Conservation (phyloP, 2,329 filamentous ascomycete species). For the Colletotrichum truncatum region DNA sequence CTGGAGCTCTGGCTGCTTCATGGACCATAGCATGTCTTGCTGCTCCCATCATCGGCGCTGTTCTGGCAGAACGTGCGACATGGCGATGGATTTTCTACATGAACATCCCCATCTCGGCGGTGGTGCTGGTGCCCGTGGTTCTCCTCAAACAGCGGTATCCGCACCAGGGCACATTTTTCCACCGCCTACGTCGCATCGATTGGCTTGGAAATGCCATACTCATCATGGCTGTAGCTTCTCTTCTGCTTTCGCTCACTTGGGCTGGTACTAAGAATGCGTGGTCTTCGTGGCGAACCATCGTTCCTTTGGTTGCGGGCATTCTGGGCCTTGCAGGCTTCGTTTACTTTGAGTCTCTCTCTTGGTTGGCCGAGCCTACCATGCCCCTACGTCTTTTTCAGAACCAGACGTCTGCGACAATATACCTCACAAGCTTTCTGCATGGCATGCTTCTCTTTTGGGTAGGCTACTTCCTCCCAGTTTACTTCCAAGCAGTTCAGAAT, state of each 20-base stretch:
- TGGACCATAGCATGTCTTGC: conserved; percentile 44
- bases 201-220: conserved; percentile 31
- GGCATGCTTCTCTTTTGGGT: conserved; percentile 19
- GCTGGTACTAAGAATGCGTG: conserved; percentile 5
- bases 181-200: conserved; percentile 29
- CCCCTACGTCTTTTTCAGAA: conserved; percentile 27
- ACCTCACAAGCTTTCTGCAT: conserved; percentile 36
- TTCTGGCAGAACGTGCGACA: conserved; percentile 35
- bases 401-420: conserved; percentile 32
- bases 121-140: conserved; percentile 17
- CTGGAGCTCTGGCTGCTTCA: conserved; percentile 43
- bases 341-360: neutral
- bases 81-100: conserved; percentile 53
- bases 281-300: conserved; percentile 2
- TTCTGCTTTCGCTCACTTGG: conserved; percentile 27
- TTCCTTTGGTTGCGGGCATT: neutral
- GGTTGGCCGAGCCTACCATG: conserved; percentile 25
- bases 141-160: neutral
- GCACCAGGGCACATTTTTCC: neutral
- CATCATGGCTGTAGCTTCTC: conserved; percentile 9
- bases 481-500: neutral
- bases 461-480: neutral
- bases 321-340: neutral
- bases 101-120: conserved; percentile 38
- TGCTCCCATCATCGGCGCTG: conserved; percentile 42